Evolutionary conservation across 768 basidiomycete species (phyloP).

Genomic region (Suillus ampliporus): DNA sequence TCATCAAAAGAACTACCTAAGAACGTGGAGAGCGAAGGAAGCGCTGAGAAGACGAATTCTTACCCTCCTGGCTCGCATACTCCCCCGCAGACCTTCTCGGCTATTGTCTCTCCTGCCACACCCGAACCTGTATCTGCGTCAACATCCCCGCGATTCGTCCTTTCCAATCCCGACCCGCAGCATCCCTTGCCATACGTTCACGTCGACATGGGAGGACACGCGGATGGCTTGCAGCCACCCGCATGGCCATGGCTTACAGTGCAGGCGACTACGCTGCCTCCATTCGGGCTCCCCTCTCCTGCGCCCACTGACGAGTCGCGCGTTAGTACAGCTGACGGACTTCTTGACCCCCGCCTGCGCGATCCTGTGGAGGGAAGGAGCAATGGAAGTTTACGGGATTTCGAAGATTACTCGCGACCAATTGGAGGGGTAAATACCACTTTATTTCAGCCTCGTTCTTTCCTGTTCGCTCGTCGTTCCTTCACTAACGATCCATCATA

Average conservation of each 20-base stretch:
- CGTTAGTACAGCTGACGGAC: conserved; percentile 26
- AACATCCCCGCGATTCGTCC: conserved; percentile 32
- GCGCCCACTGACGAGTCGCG: conserved; percentile 33
- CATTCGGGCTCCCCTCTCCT: conserved; percentile 24
- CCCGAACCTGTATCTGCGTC: conserved; percentile 18
- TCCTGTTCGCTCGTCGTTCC: neutral
- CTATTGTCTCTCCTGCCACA: conserved; percentile 14
- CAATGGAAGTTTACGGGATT: conserved; percentile 34
- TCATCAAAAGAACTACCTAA: conserved; percentile 26
- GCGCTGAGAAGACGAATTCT: neutral
- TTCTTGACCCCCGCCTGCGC: conserved; percentile 35
- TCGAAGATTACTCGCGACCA: conserved; percentile 40
- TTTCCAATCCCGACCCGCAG: conserved; percentile 37
- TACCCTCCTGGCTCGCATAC: neutral
- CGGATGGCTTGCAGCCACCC: conserved; percentile 3
- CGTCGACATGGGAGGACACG: conserved; percentile 7
- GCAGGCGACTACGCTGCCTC: neutral
- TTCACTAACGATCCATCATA: neutral
- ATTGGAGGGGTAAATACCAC: conserved; percentile 34
- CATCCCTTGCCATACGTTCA: conserved; percentile 25
- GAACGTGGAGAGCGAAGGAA: conserved; percentile 24
- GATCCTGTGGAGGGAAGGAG: conserved; percentile 25
- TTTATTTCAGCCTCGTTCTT: neutral
- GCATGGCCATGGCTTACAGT: conserved; percentile 6
- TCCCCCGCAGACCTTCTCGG: neutral